Conservation (phyloP, 2,329 filamentous ascomycete species). For the Botrytis porri region DNA sequence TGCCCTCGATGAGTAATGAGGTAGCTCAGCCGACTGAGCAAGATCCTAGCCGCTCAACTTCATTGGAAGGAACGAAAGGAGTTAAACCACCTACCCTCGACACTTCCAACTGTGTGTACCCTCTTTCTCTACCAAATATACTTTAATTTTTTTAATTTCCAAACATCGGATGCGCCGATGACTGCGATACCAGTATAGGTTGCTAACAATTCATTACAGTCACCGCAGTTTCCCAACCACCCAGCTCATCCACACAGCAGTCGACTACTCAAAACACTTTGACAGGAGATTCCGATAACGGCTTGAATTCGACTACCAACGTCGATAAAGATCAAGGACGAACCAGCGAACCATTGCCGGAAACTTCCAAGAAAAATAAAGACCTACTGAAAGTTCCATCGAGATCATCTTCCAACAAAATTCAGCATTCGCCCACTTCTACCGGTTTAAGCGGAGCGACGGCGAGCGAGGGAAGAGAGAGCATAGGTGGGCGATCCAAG, state of each 20-base stretch:
- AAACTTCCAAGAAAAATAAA: conserved; percentile 44
- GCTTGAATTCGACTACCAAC: conserved; percentile 30
- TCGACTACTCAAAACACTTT: conserved; percentile 36
- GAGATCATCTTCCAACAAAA: conserved; percentile 59
- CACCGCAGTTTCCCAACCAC: conserved; percentile 33
- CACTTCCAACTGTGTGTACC: conserved; percentile 36
- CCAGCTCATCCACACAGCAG: conserved; percentile 35
- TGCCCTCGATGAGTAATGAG: conserved; percentile 42
- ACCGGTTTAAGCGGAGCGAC: conserved; percentile 60
- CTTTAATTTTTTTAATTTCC: conserved; percentile 3
- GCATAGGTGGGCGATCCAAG: conserved; percentile 62
- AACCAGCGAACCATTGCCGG: conserved; percentile 30
- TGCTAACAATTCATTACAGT: conserved; percentile 32
- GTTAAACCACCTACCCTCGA: conserved; percentile 36
- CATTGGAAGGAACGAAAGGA: conserved; percentile 35
- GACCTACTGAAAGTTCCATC: conserved; percentile 58
- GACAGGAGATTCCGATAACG: conserved; percentile 35
- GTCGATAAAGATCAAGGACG: conserved; percentile 33
- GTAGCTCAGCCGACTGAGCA: conserved; percentile 38
- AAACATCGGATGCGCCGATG: conserved; percentile 2
- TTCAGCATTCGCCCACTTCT: conserved; percentile 57
- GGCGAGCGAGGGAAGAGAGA: conserved; percentile 57
- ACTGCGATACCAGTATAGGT: conserved; percentile 1
- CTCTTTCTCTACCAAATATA: neutral
- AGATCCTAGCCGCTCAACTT: conserved; percentile 35